Base-by-base conservation (phyloP, 2,329 filamentous ascomycete species). In the Verticillium alfalfae region DNA sequence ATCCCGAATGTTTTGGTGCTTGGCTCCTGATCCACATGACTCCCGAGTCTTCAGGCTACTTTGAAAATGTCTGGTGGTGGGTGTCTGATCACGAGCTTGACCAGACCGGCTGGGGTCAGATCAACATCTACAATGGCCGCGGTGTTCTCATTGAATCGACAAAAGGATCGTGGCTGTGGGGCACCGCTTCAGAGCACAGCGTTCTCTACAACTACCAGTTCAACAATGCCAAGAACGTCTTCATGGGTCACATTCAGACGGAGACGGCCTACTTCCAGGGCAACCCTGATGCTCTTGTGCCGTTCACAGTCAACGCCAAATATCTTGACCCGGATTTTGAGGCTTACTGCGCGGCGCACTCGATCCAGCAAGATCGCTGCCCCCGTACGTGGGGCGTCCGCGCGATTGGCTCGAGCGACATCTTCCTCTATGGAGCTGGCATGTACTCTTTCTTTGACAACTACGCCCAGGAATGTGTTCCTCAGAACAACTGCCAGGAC, bases 51-150 rank as follows among this genome's bases (percentile, higher is more conserved):
- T 89, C 86, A 67, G 85, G 86, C 56, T 96, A 96, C 77, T 79
- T 96, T 55, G 93, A 97, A 80, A 96, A 96, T 78, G 87, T 83
- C 56, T 96, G 92, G 91, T 88, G 91, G 75, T 96, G 93, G 92
- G 89, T 92, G 56, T 87, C 93, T 2, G 93, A 97, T 73, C 93
- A 97, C 79, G 91, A 96, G 72, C 88, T 97, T 31, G 93, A 97
- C 73, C 82, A 87, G 13, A 66, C 75, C 9, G 88, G 89, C 70
- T 85, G 91, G 73, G 39, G 45, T 12, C 90, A 95, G 75, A 89
- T 95, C 73, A 88, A 91, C 77, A 87, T 97, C 70, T 97, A 90
- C 84, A 96, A 91, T 73, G 92, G 92, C 57, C 91, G 93, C 65
- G 93, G 92, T 69, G 84, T 96, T 66, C 82, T 88, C 56, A 86